Evolutionary conservation across 768 basidiomycete species (phyloP).

Genomic region (Arthromyces matolae): DNA sequence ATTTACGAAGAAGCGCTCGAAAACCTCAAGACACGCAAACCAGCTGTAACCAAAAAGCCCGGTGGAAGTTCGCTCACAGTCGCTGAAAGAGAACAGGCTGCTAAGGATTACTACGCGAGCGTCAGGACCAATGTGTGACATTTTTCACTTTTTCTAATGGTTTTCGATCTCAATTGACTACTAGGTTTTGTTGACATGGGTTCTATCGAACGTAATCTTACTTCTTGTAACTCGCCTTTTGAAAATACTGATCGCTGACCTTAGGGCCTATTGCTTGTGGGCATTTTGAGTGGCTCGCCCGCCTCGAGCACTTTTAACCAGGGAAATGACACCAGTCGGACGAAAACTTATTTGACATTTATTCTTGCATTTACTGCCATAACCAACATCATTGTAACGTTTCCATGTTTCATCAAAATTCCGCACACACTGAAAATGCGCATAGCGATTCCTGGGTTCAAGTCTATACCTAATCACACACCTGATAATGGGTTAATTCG

Average conservation of each 20-base stretch:
- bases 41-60: conserved; percentile 27
- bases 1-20: conserved; percentile 82
- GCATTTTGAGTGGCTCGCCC: conserved; percentile 60
- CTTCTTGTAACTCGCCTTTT: conserved; percentile 15
- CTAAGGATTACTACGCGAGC: conserved; percentile 84
- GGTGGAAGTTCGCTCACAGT: conserved; percentile 30
- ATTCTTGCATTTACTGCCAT: conserved; percentile 80
- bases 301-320: conserved; percentile 57
- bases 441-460: conserved; percentile 31
- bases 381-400: conserved; percentile 57
- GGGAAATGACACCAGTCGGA: conserved; percentile 45
- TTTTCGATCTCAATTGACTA: not conserved
- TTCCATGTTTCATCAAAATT: conserved; percentile 3
- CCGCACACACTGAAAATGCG: too few species aligned
- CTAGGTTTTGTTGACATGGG: conserved; percentile 74
- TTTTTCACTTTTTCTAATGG: not conserved
- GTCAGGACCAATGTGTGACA: conserved; percentile 70
- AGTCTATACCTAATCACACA: conserved; percentile 28
- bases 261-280: conserved; percentile 68
- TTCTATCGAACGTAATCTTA: conserved; percentile 76
- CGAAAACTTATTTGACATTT: conserved; percentile 75
- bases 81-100: conserved; percentile 67
- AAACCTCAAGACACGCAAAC: conserved; percentile 59
- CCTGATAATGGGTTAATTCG: conserved; percentile 24
- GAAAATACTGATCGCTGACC: not conserved